Evolutionary conservation across 352 stramenopile species (phyloP).

Genomic region (Pythium volutum): DNA sequence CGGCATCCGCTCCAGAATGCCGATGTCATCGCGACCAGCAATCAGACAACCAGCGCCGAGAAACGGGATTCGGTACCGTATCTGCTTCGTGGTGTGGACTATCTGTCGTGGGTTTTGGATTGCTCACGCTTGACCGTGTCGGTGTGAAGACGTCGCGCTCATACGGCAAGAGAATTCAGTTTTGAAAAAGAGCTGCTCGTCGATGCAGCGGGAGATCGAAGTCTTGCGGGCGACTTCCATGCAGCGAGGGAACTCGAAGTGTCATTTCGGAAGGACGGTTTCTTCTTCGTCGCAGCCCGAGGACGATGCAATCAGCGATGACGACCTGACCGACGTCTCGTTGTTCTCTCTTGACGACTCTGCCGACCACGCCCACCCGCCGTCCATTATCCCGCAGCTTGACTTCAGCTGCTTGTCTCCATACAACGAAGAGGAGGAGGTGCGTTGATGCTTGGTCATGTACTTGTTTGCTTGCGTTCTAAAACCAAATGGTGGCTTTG

Average conservation of each 20-base stretch:
- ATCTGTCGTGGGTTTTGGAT: not conserved
- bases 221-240: conserved; percentile 30
- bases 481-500: not conserved
- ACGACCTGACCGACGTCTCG: conserved; percentile 12
- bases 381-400: conserved; percentile 39
- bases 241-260: not conserved
- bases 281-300: conserved; percentile 4
- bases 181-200: conserved; percentile 45
- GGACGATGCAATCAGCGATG: conserved; percentile 9
- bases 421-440: conserved; percentile 48
- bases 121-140: not conserved
- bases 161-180: conserved; percentile 53
- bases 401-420: conserved; percentile 45
- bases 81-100: not conserved
- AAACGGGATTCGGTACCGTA: conserved; percentile 25
- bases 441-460: not conserved
- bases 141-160: conserved; percentile 31
- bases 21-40: conserved; percentile 8
- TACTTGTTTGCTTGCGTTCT: not conserved
- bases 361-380: conserved; percentile 15
- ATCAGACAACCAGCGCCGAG: conserved; percentile 19
- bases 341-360: conserved; percentile 12
- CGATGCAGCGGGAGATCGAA: conserved; percentile 53
- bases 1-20: not conserved
- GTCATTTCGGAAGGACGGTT: not conserved